Evolutionary conservation across 23 red algal species (phyloP).

Genomic region (Gracilariopsis chorda): DNA sequence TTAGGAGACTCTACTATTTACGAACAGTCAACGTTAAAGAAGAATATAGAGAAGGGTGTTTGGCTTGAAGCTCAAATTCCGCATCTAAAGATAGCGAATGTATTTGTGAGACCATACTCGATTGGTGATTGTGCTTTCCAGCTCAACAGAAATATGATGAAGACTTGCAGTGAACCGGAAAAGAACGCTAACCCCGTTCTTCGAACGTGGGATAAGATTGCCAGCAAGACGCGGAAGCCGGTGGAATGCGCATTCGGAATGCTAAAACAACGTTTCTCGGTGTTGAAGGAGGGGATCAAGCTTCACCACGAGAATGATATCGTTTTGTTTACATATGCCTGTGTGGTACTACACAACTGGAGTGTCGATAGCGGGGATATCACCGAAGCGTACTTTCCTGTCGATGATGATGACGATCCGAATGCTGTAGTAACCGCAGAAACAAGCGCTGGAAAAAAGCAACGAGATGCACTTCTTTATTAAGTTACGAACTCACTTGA

Average conservation of each 20-base stretch:
- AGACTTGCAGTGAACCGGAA: neutral
- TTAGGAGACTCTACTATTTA: constrained; percentile 13
- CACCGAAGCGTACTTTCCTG: too few relatives aligned
- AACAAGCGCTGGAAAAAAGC: neutral
- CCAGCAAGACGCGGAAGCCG: neutral
- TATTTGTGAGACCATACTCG: neutral
- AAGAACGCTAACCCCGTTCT: neutral
- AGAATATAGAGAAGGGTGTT: neutral
- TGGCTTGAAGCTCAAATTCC: constrained; percentile 6
- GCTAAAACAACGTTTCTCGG: neutral
- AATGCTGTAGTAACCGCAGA: neutral
- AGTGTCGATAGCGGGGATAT: too few relatives aligned
- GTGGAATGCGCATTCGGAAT: constrained; percentile 27
- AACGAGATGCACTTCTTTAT: constrained; percentile 23
- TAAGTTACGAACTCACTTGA: neutral
- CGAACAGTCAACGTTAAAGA: neutral
- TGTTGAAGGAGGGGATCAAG: neutral
- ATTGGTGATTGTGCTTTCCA: constrained; percentile 26
- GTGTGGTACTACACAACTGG: too few relatives aligned
- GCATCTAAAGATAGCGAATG: neutral
- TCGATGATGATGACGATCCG: neutral
- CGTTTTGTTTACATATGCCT: too few relatives aligned
- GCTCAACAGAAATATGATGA: constrained; percentile 8
- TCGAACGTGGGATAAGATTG: neutral
- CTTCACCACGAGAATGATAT: constrained; percentile 23